Evolutionary conservation across 441 rosid genomes (phyloP), one percentile per base, ranked within the genome.

Genomic region (Populus hybrid): DNA sequence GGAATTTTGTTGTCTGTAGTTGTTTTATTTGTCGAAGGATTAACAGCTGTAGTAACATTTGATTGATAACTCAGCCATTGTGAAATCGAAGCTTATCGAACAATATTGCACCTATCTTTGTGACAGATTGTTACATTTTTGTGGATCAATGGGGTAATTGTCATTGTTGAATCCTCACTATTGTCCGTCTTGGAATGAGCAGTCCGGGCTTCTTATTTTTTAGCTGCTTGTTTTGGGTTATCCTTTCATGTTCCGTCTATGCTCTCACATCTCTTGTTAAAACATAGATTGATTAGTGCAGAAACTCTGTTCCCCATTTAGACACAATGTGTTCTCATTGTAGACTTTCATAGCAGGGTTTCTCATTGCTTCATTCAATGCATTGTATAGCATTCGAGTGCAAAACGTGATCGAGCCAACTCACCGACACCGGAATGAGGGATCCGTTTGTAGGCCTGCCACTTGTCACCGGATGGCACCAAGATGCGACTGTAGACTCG

Each of bases 21-120:
- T 20, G 69, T 36, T 76, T 30, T 28, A 68, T 79, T 30, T 66
- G 73, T 73, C 68, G 12, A 61, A 74, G 67, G 80, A 64, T 74
- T 78, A 67, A 23, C 67, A 76, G 32, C 36, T 74, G 73, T 64
- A 34, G 71, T 57, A 69, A 77, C 70, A 77, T 75, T 77, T 34
- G 72, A 73, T 81, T 77, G 76, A 57, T 76, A 46, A 67, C 77
- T 73, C 65, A 30, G 46, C 69, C 73, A 30, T 74, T 79, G 32
- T 65, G 78, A 40, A 77, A 73, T 36, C 73, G 72, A 64, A 70
- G 72, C 76, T 73, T 32, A 73, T 76, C 61, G 79, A 78, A 76
- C 80, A 78, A 75, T 36, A 67, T 36, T 23, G 67, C 73, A 79
- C 32, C 57, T 57, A 42, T 78, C 75, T 42, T 70, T 16, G 69